These are phyloP conservation scores for Pleurotus citrinopileatus DNA, from an alignment of 768 basidiomycete species.

Conservation along the genomic window DNA sequence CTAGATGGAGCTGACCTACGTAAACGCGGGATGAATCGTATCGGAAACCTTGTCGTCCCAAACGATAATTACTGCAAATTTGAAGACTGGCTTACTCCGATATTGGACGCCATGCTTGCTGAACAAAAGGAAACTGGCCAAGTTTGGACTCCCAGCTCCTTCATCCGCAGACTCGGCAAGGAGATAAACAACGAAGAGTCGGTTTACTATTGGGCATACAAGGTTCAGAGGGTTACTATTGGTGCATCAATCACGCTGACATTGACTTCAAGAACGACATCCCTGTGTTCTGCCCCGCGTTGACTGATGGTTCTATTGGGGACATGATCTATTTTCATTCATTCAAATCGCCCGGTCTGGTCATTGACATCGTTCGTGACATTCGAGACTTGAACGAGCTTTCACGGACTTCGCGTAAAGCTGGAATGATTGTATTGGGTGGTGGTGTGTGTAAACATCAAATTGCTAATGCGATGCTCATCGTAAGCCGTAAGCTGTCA, in stretches of 20 bases:
- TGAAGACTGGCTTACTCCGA: constrained; percentile 98
- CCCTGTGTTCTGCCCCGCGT: constrained; percentile 96
- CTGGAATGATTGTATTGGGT: constrained; percentile 97
- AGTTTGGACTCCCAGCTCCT: constrained; percentile 92
- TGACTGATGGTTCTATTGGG: constrained; percentile 97
- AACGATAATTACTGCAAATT: constrained; percentile 99
- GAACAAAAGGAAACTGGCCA: constrained; percentile 74
- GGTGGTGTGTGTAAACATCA: constrained; percentile 99
- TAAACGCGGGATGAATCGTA: constrained; percentile 90
- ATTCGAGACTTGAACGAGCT: constrained; percentile 91
- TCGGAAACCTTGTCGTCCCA: constrained; percentile 94
- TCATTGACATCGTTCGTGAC: constrained; percentile 93
- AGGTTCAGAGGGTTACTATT: constrained; percentile 48
- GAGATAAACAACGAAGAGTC: constrained; percentile 97
- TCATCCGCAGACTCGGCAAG: constrained; percentile 91
- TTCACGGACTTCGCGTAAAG: constrained; percentile 82
- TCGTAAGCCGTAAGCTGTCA: constrained; percentile 51
- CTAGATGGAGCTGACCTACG: constrained; percentile 88
- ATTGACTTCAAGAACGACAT: constrained; percentile 80
- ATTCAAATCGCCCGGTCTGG: constrained; percentile 79
- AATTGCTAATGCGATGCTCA: constrained; percentile 99
- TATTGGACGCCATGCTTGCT: constrained; percentile 83
- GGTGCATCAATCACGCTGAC: constrained; percentile 12
- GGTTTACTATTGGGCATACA: constrained; percentile 99
- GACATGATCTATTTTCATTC: constrained; percentile 99